Conservation (phyloP, 768 basidiomycete genomes). For the Pisolithus sp. region DNA sequence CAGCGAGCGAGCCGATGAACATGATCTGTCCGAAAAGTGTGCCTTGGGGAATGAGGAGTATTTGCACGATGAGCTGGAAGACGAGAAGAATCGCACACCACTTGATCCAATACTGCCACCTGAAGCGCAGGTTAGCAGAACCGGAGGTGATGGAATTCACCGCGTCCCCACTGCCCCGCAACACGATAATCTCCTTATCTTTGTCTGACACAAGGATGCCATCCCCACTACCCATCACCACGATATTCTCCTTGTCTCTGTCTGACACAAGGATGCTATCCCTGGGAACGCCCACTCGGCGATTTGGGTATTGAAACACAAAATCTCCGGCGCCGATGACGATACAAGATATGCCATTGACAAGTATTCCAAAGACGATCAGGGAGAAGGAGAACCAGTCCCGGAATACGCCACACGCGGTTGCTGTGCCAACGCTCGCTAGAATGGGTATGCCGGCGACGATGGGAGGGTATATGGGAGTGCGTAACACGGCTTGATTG, state of each 20-base stretch:
- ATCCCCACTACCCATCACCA: conserved; percentile 26
- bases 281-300: conserved; percentile 17
- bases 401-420: conserved; percentile 15
- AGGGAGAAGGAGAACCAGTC: conserved; percentile 28
- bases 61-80: conserved; percentile 24
- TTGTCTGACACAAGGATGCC: conserved; percentile 20
- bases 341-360: conserved; percentile 21
- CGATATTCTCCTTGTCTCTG: conserved; percentile 15
- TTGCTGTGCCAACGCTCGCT: conserved; percentile 16
- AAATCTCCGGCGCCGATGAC: conserved; percentile 22
- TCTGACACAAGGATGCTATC: conserved; percentile 21
- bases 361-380: conserved; percentile 27
- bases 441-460: conserved; percentile 20
- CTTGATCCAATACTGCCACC: conserved; percentile 11
- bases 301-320: conserved; percentile 6
- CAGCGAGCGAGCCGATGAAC: conserved; percentile 26
- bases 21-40: conserved; percentile 27
- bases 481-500: conserved; percentile 7
- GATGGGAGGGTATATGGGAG: conserved; percentile 2
- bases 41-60: conserved; percentile 29
- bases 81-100: conserved; percentile 22
- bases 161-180: conserved; percentile 22
- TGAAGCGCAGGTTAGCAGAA: conserved; percentile 15
- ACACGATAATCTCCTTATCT: conserved; percentile 18
- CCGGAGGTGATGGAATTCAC: conserved; percentile 27